Evolutionary conservation across 495 filamentous ascomycete genomes (phyloP).

Genomic region (Delitschia confertaspora): DNA sequence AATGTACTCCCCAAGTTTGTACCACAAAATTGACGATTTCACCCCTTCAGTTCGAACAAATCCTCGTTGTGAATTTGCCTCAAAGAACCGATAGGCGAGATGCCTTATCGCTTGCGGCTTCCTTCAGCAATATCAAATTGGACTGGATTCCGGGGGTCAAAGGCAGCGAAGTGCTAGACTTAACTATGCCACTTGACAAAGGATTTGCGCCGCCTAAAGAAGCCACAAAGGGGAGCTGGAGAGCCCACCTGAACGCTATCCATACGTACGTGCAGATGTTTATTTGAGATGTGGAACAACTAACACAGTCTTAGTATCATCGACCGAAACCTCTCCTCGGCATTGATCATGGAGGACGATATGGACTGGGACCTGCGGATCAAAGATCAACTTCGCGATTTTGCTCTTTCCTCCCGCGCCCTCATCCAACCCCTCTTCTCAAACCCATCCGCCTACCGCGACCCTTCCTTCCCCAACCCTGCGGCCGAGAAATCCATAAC

Average conservation of each 20-base stretch:
- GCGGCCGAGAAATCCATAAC: background rate
- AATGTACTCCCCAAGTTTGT: too few relatives aligned
- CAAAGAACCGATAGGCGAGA: constrained; percentile 55
- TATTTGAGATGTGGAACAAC: constrained; percentile 5
- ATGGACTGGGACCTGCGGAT: constrained; percentile 50
- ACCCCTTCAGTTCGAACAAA: constrained; percentile 51
- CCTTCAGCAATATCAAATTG: constrained; percentile 43
- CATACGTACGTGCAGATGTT: constrained; percentile 21
- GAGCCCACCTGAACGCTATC: constrained; percentile 36
- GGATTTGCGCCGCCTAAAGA: background rate
- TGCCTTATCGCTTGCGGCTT: constrained; percentile 46
- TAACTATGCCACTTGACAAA: constrained; percentile 31
- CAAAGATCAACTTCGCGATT: constrained; percentile 42
- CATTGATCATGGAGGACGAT: constrained; percentile 52
- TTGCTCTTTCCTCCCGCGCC: constrained; percentile 38
- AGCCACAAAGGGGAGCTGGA: constrained; percentile 33
- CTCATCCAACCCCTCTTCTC: constrained; percentile 31
- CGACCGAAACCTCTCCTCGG: constrained; percentile 38
- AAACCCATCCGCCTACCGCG: constrained; percentile 12
- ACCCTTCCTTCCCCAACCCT: constrained; percentile 6
- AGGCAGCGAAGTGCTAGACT: constrained; percentile 37
- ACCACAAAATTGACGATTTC: too few relatives aligned
- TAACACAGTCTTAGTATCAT: constrained; percentile 38
- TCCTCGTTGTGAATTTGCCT: constrained; percentile 55
- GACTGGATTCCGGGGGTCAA: constrained; percentile 48